Percentiles rank a stretch among this genome's conserved stretches.
phyloP scores from a whole-genome alignment of 169 alveolate species.

The Plasmodium chabaudi region DNA sequence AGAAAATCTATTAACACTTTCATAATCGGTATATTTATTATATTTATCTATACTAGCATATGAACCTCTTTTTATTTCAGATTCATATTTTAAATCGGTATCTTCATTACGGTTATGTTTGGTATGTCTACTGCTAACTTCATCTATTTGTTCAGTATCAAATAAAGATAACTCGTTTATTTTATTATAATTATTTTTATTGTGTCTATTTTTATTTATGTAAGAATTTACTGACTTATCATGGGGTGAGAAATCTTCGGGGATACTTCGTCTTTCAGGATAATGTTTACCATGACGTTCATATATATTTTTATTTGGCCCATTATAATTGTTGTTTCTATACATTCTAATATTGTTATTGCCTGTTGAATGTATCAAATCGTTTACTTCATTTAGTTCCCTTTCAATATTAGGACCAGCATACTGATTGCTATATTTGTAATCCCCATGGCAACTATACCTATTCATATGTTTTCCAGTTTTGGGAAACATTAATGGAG shows the following conservation, averaged over 20 bases:
- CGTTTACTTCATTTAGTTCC: not conserved
- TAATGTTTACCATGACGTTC: not conserved
- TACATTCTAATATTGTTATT: too few relatives aligned
- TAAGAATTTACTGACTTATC: not conserved
- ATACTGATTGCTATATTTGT: not conserved
- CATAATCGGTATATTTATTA: not conserved
- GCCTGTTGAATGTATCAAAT: too few relatives aligned
- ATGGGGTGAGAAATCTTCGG: too few relatives aligned
- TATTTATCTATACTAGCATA: not conserved
- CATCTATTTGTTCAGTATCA: not conserved
- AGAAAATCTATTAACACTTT: not conserved
- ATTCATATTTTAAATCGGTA: not conserved
- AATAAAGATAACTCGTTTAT: not conserved
- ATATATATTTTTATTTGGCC: not conserved
- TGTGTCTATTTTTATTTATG: not conserved
- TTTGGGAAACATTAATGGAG: not conserved
- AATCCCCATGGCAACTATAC: conserved; percentile 10
- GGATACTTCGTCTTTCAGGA: not conserved
- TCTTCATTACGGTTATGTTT: not conserved
- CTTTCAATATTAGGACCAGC: not conserved
- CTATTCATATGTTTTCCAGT: conserved; percentile 8
- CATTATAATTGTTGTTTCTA: not conserved
- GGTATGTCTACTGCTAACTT: too few relatives aligned
- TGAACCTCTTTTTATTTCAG: not conserved
- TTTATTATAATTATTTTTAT: not conserved